Evolutionary conservation across 2,329 filamentous ascomycete species (phyloP).

Genomic region (Aspergillus hiratsukae): DNA sequence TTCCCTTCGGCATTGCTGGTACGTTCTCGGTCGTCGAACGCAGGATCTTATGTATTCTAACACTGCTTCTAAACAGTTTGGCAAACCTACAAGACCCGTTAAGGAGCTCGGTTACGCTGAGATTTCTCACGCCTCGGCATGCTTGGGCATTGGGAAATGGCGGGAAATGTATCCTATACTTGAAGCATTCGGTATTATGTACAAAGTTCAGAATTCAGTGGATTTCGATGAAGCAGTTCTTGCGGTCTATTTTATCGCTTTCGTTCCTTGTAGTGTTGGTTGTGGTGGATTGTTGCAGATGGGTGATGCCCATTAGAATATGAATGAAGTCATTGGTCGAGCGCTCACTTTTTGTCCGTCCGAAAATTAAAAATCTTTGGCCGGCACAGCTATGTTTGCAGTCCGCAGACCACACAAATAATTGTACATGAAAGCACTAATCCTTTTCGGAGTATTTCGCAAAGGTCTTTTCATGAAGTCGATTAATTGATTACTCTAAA

Average conservation of each 20-base stretch:
- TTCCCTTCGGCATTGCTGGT: constrained; percentile 62
- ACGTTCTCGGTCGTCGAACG: constrained; percentile 30
- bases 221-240: constrained; percentile 15
- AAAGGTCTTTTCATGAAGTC: not conserved
- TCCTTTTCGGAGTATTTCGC: not conserved
- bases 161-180: constrained; percentile 19
- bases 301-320: constrained; percentile 20
- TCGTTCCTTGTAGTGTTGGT: constrained; percentile 7
- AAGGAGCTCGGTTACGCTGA: constrained; percentile 20
- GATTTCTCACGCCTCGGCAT: constrained; percentile 16
- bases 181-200: constrained; percentile 31
- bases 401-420: constrained; percentile 15
- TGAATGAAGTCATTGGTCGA: constrained; percentile 43
- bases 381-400: constrained; percentile 16
- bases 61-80: constrained; percentile 48
- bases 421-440: not conserved
- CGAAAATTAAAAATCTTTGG: constrained; percentile 38
- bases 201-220: constrained; percentile 36
- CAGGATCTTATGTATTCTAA: constrained; percentile 12
- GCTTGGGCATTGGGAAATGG: constrained; percentile 14
- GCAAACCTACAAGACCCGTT: constrained; percentile 62
- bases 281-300: constrained; percentile 16
- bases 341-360: constrained; percentile 21
- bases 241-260: not conserved
- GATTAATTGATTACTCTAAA: not conserved